These are phyloP conservation scores for Roridomyces roridus DNA, from an alignment of 768 basidiomycete species.

Conservation along the genomic window DNA sequence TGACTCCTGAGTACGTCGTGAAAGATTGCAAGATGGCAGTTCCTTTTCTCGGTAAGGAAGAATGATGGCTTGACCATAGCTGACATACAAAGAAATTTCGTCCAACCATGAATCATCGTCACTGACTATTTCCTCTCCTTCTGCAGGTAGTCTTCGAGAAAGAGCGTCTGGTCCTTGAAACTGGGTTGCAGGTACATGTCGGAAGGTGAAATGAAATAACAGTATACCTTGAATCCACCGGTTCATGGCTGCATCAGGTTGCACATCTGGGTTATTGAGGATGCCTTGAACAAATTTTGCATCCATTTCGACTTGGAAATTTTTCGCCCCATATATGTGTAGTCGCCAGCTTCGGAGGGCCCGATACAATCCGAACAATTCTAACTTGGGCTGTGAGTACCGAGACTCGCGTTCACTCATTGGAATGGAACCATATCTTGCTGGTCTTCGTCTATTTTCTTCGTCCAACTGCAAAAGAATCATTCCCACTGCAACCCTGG, in stretches of 20 bases:
- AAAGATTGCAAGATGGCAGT: neutral
- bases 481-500: slow-evolving; percentile 34
- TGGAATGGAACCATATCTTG: slow-evolving; percentile 38
- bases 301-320: slow-evolving; percentile 38
- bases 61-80: neutral
- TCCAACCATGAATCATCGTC: slow-evolving; percentile 33
- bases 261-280: slow-evolving; percentile 39
- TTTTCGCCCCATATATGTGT: slow-evolving; percentile 34
- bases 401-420: slow-evolving; percentile 33
- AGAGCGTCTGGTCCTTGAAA: slow-evolving; percentile 42
- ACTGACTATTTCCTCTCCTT: slow-evolving; percentile 24
- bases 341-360: slow-evolving; percentile 32
- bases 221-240: slow-evolving; percentile 41
- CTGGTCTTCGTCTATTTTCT: slow-evolving; percentile 26
- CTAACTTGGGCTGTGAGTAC: slow-evolving; percentile 41
- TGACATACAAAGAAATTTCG: neutral
- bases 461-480: slow-evolving; percentile 39
- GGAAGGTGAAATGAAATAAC: slow-evolving; percentile 38
- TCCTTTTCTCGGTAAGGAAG: neutral
- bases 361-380: slow-evolving; percentile 37
- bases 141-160: slow-evolving; percentile 28
- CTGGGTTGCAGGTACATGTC: slow-evolving; percentile 37
- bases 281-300: slow-evolving; percentile 40
- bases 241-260: slow-evolving; percentile 37
- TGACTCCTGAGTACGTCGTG: neutral